Evolutionary conservation across 768 basidiomycete genomes (phyloP), one percentile per base, ranked within the genome.

Genomic region (Serendipita sp.): DNA sequence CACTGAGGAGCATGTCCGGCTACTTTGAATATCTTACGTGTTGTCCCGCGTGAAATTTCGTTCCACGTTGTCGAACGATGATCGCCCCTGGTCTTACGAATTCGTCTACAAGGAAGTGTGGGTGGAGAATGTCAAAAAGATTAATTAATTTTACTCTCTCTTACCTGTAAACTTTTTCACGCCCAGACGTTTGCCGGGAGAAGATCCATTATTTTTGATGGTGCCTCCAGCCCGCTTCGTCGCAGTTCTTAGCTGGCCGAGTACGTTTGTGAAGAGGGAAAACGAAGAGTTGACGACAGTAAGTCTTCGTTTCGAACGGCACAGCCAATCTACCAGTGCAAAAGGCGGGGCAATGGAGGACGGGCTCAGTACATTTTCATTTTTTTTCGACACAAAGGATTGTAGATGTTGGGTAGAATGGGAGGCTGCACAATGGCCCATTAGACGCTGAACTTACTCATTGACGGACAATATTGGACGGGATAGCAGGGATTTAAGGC

Each of bases 221-320:
- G 88, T 90, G 45, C 96, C 96, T 70, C 94, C 95, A 51, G 93
- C 95, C 47, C 91, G 85, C 75, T 99, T 99, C 65, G 96, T 97
- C 41, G 96, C 93, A 11, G 88, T 95, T 72, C 95, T 86, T 58
- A 95, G 78, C 47, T 92, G 82, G 35, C 86, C 85, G 70, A 76
- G 64, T 38, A 75, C 80, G 52, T 54, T 54, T 54, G 44, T 11
- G 44, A 46, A n/a, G 23, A 23, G 23, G 23, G 23, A 23, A 23
- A 23, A 23, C 23, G 23, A 23, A 23, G 23, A 23, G 23, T 23
- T 23, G 23, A 23, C 23, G 23, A 23, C 23, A 23, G 23, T 23
- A 23, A 23, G 23, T 23, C 23, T 23, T n/a, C n/a, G 44, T 46
- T n/a, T 46, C 44, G 44, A 46, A 11, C 11, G 44, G 44, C 44